Percentiles rank a stretch among this genome's conserved stretches.
phyloP scores from a whole-genome alignment of 805 yeast genomes.

The Metschnikowia lachancei region DNA sequence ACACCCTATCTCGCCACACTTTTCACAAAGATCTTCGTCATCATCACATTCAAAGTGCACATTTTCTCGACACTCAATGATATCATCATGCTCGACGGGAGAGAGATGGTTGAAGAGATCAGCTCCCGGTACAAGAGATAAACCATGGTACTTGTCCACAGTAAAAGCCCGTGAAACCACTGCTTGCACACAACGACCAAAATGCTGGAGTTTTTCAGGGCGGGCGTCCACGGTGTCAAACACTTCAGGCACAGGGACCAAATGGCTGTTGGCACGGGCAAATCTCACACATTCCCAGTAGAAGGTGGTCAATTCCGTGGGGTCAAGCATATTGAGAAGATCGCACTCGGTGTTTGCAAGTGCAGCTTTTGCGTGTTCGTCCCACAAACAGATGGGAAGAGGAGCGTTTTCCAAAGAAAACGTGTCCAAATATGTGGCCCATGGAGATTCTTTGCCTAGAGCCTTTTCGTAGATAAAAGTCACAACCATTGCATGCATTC shows the following conservation, averaged over 20 bases:
- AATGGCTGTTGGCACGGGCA: slow-evolving; percentile 30
- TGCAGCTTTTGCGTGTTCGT: slow-evolving; percentile 41
- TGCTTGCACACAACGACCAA: slow-evolving; percentile 57
- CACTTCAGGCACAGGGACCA: slow-evolving; percentile 38
- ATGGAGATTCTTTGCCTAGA: slow-evolving; percentile 66
- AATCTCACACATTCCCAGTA: slow-evolving; percentile 42
- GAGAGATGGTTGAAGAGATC: slow-evolving; percentile 77
- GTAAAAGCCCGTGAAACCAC: slow-evolving; percentile 79
- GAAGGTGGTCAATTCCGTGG: slow-evolving; percentile 39
- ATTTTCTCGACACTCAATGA: slow-evolving; percentile 41
- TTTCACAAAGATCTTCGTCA: slow-evolving; percentile 18
- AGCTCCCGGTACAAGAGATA: slow-evolving; percentile 86
- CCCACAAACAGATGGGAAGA: slow-evolving; percentile 68
- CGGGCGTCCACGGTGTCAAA: slow-evolving; percentile 19
- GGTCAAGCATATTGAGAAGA: slow-evolving; percentile 56
- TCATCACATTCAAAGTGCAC: slow-evolving; percentile 38
- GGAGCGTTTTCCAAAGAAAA: slow-evolving; percentile 41
- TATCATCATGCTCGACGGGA: slow-evolving; percentile 25
- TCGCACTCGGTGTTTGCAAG: slow-evolving; percentile 63
- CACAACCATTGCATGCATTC: slow-evolving; percentile 63
- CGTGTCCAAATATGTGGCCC: slow-evolving; percentile 64
- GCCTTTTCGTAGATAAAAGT: slow-evolving; percentile 71
- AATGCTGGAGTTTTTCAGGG: slow-evolving; percentile 36
- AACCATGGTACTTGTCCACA: slow-evolving; percentile 70
- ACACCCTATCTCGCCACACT: slow-evolving; percentile 21